Percentiles rank a stretch among this genome's conserved stretches.
Conservation (phyloP, 2,329 filamentous ascomycete species). For the Ciborinia camelliae region DNA sequence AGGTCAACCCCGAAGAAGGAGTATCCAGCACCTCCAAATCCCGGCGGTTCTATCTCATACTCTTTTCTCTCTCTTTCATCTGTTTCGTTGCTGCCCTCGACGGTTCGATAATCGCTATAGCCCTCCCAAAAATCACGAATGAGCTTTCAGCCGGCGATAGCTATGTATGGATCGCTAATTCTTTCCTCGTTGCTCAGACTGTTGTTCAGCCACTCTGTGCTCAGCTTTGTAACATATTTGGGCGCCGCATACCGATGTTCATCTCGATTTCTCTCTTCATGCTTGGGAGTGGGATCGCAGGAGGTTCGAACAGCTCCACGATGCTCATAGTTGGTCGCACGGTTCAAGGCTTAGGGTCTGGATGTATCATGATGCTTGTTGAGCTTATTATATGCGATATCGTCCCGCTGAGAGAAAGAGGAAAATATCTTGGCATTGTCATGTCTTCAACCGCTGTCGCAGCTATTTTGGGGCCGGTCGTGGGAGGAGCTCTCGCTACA, state of each 20-base stretch:
- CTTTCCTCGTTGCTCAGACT: constrained; percentile 12
- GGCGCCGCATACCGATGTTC: not conserved
- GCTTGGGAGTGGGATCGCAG: not conserved
- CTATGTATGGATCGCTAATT: constrained; percentile 18
- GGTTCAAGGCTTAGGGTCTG: not conserved
- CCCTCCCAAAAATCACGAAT: constrained; percentile 12
- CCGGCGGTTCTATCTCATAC: constrained; percentile 1
- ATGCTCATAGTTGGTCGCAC: not conserved
- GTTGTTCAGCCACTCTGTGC: constrained; percentile 11
- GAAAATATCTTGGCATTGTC: not conserved
- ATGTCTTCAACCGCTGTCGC: not conserved
- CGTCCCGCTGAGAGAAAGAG: not conserved
- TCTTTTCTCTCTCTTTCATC: constrained; percentile 1
- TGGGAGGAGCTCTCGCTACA: not conserved
- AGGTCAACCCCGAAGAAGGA: not conserved
- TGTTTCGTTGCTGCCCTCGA: constrained; percentile 1
- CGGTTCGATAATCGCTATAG: constrained; percentile 1
- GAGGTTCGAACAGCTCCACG: not conserved
- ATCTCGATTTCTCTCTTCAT: not conserved
- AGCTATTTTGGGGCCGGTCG: not conserved
- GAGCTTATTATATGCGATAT: constrained; percentile 12
- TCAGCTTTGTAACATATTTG: constrained; percentile 12
- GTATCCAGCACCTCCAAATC: constrained; percentile 1
- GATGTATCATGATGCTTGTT: not conserved
- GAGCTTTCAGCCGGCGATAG: constrained; percentile 7